Conservation (phyloP, 352 stramenopile species). For the Chrysophaeum taylorii region DNA sequence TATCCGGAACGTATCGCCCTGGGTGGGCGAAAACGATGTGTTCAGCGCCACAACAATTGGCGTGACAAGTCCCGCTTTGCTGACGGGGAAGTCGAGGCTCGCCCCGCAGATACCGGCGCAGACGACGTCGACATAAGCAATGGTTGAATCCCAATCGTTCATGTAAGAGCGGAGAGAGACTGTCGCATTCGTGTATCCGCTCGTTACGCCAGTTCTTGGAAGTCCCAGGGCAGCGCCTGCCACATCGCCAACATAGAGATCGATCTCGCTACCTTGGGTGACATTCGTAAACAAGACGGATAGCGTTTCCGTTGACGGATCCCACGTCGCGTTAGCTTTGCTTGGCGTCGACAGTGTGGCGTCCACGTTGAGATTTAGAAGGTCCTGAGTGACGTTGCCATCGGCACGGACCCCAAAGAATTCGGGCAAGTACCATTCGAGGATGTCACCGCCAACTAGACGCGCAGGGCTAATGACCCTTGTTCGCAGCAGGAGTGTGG, state of each 20-base stretch:
- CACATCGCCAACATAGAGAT: neutral
- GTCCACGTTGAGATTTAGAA: too few relatives aligned
- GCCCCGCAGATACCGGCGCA: neutral
- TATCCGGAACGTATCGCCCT: neutral
- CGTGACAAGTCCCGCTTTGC: neutral
- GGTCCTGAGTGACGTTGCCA: neutral
- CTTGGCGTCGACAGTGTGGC: too few relatives aligned
- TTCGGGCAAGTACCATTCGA: neutral
- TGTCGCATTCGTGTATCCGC: too few relatives aligned
- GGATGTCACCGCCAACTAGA: neutral
- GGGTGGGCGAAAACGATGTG: neutral
- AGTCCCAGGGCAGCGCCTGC: neutral
- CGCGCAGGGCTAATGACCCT: neutral
- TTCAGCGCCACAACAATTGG: neutral
- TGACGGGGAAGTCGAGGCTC: neutral
- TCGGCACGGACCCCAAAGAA: neutral
- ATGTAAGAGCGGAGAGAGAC: too few relatives aligned
- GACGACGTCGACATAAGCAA: neutral
- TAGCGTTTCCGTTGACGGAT: neutral
- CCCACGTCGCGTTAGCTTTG: conserved; percentile 2
- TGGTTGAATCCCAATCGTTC: neutral
- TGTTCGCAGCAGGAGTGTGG: neutral
- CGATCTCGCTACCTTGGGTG: neutral
- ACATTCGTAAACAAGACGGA: neutral
- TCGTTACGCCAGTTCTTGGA: neutral